Evolutionary conservation across 148 eudicot species (phyloP), one percentile per base, ranked within the genome.

Genomic region (Rhododendron williamsianum): DNA sequence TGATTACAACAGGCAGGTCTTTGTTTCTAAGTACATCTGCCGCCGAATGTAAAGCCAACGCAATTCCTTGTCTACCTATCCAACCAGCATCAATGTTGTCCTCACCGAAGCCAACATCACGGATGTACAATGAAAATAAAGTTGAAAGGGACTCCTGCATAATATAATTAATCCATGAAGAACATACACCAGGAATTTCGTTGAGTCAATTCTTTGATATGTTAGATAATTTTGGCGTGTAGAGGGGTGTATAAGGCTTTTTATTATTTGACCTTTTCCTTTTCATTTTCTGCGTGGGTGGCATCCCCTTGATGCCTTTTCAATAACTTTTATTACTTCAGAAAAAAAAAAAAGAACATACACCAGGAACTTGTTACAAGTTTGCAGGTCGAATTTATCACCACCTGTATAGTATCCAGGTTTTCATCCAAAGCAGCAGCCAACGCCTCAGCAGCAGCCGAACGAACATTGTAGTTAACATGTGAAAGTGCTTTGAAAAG

Each of bases 1-100:
- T 97, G 95, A 97, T 95, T 81, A 97, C 98, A 87, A 95, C 95
- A 87, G 99, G 99, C 89, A 97, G 98, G 88, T 97, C 99, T 90
- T 93, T 97, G 80, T 95, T 92, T 87, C 98, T 89, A 60, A 97
- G 94, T 81, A 97, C 96, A 90, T 97, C 99, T 71, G 98, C 99
- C 7, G 91, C 95, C 87, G 98, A 91, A 87, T 88, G 92, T 80
- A 97, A 89, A 38, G 98, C 95, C 88, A 95, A 85, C 3, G 98
- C 99, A 84, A 94, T 92, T 87, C 99, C 99, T 92, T 97, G 99
- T 91, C 99, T 92, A 74, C 98, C 98, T 36, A 94, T 80, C 99
- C 99, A 97, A 83, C 94, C 95, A 91, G 94, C 91, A 90, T 94
- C 98, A 84, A 92, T 86, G 87, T 84, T 85, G 73, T 90, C 98